Conservation (phyloP, 2,329 filamentous ascomycete genomes). For the Ophiostoma perfectum region DNA sequence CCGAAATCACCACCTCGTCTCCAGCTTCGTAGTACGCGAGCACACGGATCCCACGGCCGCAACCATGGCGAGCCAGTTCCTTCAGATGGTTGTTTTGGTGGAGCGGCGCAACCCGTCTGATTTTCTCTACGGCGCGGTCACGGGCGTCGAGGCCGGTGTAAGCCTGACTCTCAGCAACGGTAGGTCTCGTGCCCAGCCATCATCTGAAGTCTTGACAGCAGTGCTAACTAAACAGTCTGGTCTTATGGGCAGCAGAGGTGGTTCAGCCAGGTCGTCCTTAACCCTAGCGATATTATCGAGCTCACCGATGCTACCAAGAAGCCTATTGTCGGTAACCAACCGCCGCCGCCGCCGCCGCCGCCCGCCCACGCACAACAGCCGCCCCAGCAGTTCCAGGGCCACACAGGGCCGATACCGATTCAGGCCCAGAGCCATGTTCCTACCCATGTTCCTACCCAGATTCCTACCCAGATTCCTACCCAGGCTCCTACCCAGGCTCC, state of each 20-base stretch:
- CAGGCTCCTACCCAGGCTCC: not conserved
- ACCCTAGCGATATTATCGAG: slow-evolving; percentile 35
- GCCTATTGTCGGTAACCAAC: not conserved
- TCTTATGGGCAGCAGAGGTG: slow-evolving; percentile 38
- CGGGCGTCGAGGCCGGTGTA: slow-evolving; percentile 60
- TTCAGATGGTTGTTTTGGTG: slow-evolving; percentile 65
- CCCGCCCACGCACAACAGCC: not conserved
- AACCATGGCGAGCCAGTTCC: slow-evolving; percentile 62
- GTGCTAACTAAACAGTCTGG: slow-evolving; percentile 34
- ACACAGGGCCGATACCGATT: not conserved
- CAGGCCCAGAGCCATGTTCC: not conserved
- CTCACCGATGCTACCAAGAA: slow-evolving; percentile 22
- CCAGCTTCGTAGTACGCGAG: not conserved
- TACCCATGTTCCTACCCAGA: not conserved
- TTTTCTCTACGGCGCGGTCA: slow-evolving; percentile 64
- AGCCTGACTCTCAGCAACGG: slow-evolving; percentile 68
- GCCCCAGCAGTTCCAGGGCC: not conserved
- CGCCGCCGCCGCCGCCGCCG: not conserved
- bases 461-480: not conserved
- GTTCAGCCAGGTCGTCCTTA: slow-evolving; percentile 42
- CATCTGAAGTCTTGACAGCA: not conserved
- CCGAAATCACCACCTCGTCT: not conserved
- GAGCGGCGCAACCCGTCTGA: slow-evolving; percentile 56
- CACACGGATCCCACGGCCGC: not conserved
- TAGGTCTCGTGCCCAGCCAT: slow-evolving; percentile 34